A percentile compares a stretch with the other conserved stretches of the same genome.
phyloP scores from a whole-genome alignment of 257 asterid species.

The Lycium ferocissimum region DNA sequence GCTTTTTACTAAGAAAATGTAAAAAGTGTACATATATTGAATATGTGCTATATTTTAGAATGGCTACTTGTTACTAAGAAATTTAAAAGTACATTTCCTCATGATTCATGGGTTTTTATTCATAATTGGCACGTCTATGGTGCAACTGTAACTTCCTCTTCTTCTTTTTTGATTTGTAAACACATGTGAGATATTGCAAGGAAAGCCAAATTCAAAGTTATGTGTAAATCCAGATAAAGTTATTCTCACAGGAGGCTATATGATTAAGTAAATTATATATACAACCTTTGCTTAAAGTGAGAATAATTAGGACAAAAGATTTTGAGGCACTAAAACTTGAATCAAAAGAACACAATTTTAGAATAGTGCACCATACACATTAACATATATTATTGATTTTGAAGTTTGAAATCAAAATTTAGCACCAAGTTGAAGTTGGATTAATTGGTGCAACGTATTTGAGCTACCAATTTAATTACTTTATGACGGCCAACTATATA shows the following conservation, averaged over 20 bases:
- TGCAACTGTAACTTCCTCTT: neutral
- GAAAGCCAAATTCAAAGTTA: too few species aligned
- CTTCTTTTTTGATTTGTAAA: neutral
- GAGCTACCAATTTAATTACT: neutral
- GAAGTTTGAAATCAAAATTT: neutral
- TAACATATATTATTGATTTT: constrained; percentile 1
- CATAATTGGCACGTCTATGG: neutral
- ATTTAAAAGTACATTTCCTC: constrained; percentile 47
- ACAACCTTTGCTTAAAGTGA: neutral
- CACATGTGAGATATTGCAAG: neutral
- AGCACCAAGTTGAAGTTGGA: neutral
- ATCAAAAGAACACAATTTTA: neutral
- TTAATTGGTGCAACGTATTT: neutral
- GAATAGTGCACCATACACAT: constrained; percentile 18
- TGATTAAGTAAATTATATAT: neutral
- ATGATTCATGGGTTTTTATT: constrained; percentile 12
- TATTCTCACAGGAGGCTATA: neutral
- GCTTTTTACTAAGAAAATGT: too few species aligned
- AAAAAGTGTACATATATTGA: too few species aligned
- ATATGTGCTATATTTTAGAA: neutral
- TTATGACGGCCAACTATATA: neutral
- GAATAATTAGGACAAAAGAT: neutral
- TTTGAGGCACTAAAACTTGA: neutral
- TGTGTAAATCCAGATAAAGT: too few species aligned
- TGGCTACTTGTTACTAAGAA: constrained; percentile 44